Conservation (phyloP, 225 moss, liverwort and hornwort genomes). For the Rhytidiadelphus loreus region DNA sequence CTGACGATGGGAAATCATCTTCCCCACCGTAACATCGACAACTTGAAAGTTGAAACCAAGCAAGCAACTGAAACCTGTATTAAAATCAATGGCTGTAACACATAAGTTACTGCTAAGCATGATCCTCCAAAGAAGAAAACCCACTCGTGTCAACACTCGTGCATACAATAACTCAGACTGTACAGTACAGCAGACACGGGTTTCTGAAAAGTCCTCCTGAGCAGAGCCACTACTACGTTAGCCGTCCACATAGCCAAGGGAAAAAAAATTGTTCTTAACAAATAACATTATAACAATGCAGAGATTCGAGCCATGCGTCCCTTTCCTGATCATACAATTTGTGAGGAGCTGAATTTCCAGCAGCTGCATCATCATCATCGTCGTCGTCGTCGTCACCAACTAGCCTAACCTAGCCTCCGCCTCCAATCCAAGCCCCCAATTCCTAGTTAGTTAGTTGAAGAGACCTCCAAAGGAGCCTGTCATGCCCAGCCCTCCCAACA, state of each 20-base stretch:
- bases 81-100: not conserved
- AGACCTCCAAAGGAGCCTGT: conserved; percentile 77
- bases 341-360: conserved; percentile 4
- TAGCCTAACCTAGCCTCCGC: not conserved
- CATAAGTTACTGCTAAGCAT: not conserved
- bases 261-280: conserved; percentile 25
- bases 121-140: not conserved
- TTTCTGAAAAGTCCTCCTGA: not conserved
- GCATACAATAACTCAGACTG: not conserved
- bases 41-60: not conserved
- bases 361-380: not conserved
- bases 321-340: conserved; percentile 25
- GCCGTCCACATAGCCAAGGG: not conserved
- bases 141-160: not conserved
- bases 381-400: not conserved
- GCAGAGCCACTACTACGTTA: not conserved
- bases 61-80: not conserved
- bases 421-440: not conserved
- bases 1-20: not conserved
- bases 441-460: conserved; percentile 38
- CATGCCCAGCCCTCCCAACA: conserved; percentile 69
- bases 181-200: not conserved
- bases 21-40: not conserved
- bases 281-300: conserved; percentile 29
- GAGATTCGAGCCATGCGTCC: conserved; percentile 1